Base-by-base conservation (phyloP, 805 yeast species). In the Starmerella floricola region DNA sequence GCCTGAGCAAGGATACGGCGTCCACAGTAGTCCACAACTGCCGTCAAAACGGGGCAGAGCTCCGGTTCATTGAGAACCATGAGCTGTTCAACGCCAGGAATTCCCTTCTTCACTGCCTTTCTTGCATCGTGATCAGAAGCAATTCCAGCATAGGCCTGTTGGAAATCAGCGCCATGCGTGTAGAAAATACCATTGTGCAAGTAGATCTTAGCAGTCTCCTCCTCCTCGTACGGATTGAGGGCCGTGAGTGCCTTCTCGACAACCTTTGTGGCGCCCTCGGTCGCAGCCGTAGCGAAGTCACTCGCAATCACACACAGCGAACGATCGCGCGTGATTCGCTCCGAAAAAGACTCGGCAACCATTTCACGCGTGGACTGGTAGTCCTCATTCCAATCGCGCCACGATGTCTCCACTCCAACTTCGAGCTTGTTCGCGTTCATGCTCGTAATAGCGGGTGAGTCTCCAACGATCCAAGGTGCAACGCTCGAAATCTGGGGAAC, bases 51-150 rank as follows among this genome's bases (percentile, higher is more conserved):
- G 39, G 79, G 78, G 55, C 76, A 73, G 31, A 86, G 67, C 34
- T 78, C 83, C 10, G 63, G 64, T 27, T 74, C 56, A 53, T 80
- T 84, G 34, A 79, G 62, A 52, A 75, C 67, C 64, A 80, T 80
- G 58, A 88, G 65, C 46, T 72, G 69, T 54, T 72, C 76, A 35
- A 85, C 72, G 20, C 87, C 79, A 28, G 71, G 71, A 41, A 88
- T 64, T 62, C 91, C 98, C 63, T 82, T 87, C 40, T 73, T 71
- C 10, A 78, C 73, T 20, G 91, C 74, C 45, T 78, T 80, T 53
- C 91, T 72, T 3, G 95, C 86, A 46, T 95, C 95, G 49, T 74
- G 86, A 53, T 79, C 74, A 19, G 94, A 94, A 45, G 95, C 95
- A 36, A 73, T 65, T 2, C 63, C 63, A 27, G 67, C 71, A 56